phyloP scores from a whole-genome alignment of 2,329 filamentous ascomycete genomes.

The Epichloe amarillans region DNA sequence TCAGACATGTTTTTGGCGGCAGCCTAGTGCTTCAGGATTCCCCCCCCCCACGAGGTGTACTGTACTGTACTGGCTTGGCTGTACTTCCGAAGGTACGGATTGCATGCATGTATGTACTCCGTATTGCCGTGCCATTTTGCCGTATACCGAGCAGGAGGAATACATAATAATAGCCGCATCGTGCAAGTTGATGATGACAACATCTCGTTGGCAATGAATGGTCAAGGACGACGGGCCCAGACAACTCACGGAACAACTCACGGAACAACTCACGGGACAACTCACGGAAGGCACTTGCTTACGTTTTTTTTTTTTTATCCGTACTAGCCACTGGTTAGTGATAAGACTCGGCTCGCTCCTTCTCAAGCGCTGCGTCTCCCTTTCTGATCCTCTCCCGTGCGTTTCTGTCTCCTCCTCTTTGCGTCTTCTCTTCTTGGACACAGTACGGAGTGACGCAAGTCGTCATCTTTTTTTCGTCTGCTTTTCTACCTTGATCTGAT shows the following conservation, averaged over 20 bases:
- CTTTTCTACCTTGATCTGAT: too few relatives aligned
- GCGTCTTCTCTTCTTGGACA: neutral
- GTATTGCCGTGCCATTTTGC: too few relatives aligned
- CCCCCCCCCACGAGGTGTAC: too few relatives aligned
- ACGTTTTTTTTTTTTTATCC: too few relatives aligned
- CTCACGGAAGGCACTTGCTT: neutral
- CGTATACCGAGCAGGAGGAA: neutral
- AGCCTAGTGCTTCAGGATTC: constrained; percentile 10
- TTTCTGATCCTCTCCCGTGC: neutral
- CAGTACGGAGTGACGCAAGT: too few relatives aligned
- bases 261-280: too few relatives aligned
- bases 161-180: neutral
- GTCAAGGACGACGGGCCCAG: too few relatives aligned
- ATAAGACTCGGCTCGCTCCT: neutral
- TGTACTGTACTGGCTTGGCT: too few relatives aligned
- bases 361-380: neutral
- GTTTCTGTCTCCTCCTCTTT: neutral
- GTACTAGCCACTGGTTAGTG: neutral
- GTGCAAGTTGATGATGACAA: neutral
- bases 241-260: neutral
- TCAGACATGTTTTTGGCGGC: constrained; percentile 5
- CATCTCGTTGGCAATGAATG: too few relatives aligned
- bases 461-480: too few relatives aligned
- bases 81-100: neutral
- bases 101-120: neutral